These are phyloP conservation scores for Babesia ovis DNA, from an alignment of 169 alveolate species.

Conservation along the genomic window DNA sequence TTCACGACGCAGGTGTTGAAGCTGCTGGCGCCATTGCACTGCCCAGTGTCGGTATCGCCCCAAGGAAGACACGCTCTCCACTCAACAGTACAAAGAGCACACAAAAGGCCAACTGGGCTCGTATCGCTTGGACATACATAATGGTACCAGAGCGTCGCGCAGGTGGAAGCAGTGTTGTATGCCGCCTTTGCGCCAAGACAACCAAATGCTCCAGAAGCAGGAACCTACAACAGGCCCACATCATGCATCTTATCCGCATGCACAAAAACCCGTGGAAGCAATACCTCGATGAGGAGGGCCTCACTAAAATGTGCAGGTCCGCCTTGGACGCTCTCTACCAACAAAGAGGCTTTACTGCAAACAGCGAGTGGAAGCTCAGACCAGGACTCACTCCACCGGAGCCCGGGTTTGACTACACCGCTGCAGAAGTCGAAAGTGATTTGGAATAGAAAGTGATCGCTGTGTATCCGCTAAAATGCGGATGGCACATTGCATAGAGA, in stretches of 20 bases:
- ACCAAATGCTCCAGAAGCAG: constrained; percentile 66
- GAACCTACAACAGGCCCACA: constrained; percentile 68
- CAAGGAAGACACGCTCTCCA: constrained; percentile 17
- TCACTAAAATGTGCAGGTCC: constrained; percentile 68
- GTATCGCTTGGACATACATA: constrained; percentile 64
- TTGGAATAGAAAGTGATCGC: constrained; percentile 24
- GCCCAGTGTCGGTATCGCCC: constrained; percentile 11
- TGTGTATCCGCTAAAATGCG: too few relatives aligned
- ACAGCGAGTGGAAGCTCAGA: constrained; percentile 62
- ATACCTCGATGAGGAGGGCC: constrained; percentile 62
- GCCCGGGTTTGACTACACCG: constrained; percentile 14
- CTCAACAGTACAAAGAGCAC: constrained; percentile 38
- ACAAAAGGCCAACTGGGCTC: constrained; percentile 63
- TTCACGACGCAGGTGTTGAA: neutral
- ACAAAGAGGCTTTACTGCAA: constrained; percentile 40
- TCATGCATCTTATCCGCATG: constrained; percentile 67
- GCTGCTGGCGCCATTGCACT: neutral
- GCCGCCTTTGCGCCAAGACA: constrained; percentile 68
- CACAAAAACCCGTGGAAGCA: constrained; percentile 73
- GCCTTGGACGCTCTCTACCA: constrained; percentile 64
- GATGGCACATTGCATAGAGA: too few relatives aligned
- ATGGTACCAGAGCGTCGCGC: constrained; percentile 39
- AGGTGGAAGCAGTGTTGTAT: constrained; percentile 41
- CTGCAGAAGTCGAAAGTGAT: constrained; percentile 1
- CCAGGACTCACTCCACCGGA: constrained; percentile 65